Base-by-base conservation (phyloP, 2,329 filamentous ascomycete species). In the Boeremia lycopersici region DNA sequence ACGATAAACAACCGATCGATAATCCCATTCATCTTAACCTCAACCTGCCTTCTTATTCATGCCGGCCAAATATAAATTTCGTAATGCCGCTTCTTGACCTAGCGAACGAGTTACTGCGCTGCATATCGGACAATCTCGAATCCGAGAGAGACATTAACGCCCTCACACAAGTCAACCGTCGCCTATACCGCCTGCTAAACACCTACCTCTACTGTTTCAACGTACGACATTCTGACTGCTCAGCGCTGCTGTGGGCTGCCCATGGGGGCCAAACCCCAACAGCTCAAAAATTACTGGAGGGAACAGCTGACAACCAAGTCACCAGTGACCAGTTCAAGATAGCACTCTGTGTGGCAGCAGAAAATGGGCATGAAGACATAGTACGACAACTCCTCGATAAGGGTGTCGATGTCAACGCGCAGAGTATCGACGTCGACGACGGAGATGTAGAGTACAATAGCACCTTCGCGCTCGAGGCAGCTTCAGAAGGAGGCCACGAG, bases 331-430 rank as follows among this genome's bases (percentile, higher is more conserved):
- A 19, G 8, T 19, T 31, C 25, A 28, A 19, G 48, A 30, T n/a
- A 48, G 10, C 50, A 17, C 42, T 51, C 8, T 48, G 15, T 9
- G 5, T 35, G 15, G 53, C 47, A 17, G 53, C 53, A 46, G 31
- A 42, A 11, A 25, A 33, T 42, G 62, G 57, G 19, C 38, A 62
- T 45, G 17, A 55, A 7, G 35, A 46, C 25, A 29, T 46, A 38
- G 52, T 43, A 30, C 29, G 38, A 26, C 49, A 47, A 8, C 42
- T 53, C 3, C 35, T 53, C 30, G 35, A 53, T 7, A 29, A 53
- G 28, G 49, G 49, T 15, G 49, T 19, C 17, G 42, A 47, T 13
- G 31, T 33, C 12, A 33, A 33, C 12, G 31, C 31, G 31, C 31
- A 33, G 31, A 13, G 9, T 11, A n/a, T 33, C 12, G 31, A 8